phyloP scores from a whole-genome alignment of 169 alveolate species.

The Cryptosporidium andersoni region DNA sequence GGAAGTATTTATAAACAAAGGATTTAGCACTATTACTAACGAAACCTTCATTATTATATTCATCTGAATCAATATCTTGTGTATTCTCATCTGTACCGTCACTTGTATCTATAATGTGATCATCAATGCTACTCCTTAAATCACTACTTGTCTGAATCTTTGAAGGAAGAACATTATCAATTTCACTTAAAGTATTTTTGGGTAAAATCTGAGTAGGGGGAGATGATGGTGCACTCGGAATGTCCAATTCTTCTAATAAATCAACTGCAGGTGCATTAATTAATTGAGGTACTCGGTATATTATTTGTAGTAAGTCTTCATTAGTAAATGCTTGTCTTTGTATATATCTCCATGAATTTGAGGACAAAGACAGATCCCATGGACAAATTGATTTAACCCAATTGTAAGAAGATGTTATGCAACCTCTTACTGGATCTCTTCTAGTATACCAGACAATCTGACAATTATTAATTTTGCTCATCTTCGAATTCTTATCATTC shows the following conservation, averaged over 20 bases:
- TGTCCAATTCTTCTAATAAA: conserved; percentile 50
- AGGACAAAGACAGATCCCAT: conserved; percentile 72
- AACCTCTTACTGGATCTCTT: conserved; percentile 74
- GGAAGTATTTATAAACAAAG: conserved; percentile 44
- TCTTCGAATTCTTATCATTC: conserved; percentile 55
- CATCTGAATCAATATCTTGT: conserved; percentile 33
- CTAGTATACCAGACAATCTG: conserved; percentile 77
- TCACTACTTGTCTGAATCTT: background rate
- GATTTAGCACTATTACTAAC: conserved; percentile 31
- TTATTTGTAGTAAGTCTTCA: conserved; percentile 74
- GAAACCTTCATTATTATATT: conserved; percentile 17
- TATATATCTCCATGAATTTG: conserved; percentile 72
- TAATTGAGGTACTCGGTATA: conserved; percentile 70
- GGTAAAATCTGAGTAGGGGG: background rate
- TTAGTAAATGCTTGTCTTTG: conserved; percentile 73
- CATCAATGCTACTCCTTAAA: background rate
- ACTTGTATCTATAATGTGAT: background rate
- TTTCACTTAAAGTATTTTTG: conserved; percentile 6
- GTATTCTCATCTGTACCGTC: conserved; percentile 59
- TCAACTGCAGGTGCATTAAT: conserved; percentile 70
- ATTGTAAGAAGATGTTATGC: conserved; percentile 70
- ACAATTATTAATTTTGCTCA: conserved; percentile 75
- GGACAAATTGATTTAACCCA: conserved; percentile 77
- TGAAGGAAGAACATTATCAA: background rate
- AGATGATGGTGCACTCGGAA: conserved; percentile 1